These are phyloP conservation scores for Phyllachora maydis DNA, from an alignment of 2,329 filamentous ascomycete species.

Conservation along the genomic window DNA sequence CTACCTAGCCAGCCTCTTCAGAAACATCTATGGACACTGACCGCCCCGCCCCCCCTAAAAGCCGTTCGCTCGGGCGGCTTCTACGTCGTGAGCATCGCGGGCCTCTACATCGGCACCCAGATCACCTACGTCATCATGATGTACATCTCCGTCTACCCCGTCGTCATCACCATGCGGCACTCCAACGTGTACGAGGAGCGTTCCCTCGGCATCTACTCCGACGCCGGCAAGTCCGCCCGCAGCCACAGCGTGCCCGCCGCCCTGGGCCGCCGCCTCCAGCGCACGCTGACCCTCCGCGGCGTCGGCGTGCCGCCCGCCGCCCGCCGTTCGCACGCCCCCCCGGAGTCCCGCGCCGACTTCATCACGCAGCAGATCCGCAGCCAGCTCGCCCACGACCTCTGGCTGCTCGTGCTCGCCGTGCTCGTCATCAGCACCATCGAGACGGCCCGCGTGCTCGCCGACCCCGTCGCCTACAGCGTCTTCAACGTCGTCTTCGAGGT, in stretches of 20 bases:
- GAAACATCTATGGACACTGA: too few relatives aligned
- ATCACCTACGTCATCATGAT: conserved; percentile 43
- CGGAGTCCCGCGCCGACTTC: conserved; percentile 23
- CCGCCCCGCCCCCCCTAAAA: conserved; percentile 4
- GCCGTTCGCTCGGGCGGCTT: conserved; percentile 46
- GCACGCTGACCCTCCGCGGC: conserved; percentile 19
- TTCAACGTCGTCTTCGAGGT: conserved; percentile 38
- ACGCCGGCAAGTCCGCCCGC: too few relatives aligned
- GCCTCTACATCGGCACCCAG: conserved; percentile 33
- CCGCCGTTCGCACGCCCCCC: too few relatives aligned
- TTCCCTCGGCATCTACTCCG: conserved; percentile 36
- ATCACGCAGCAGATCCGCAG: conserved; percentile 31
- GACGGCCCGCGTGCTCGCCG: conserved; percentile 25
- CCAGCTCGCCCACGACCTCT: conserved; percentile 43
- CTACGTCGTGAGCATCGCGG: conserved; percentile 39
- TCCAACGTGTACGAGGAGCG: conserved; percentile 56
- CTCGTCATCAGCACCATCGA: conserved; percentile 39
- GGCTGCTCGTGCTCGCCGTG: conserved; percentile 39
- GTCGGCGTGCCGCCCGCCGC: conserved; percentile 14
- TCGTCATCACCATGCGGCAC: conserved; percentile 42
- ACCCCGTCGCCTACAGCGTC: conserved; percentile 31
- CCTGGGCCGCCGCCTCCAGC: conserved; percentile 14
- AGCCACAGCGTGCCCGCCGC: conserved; percentile 7
- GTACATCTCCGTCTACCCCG: conserved; percentile 43
- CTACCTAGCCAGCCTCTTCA: too few relatives aligned